A percentile compares a stretch with the other conserved stretches of the same genome.
Conservation (phyloP, 805 yeast genomes). For the Metschnikowia cerradonensis region DNA sequence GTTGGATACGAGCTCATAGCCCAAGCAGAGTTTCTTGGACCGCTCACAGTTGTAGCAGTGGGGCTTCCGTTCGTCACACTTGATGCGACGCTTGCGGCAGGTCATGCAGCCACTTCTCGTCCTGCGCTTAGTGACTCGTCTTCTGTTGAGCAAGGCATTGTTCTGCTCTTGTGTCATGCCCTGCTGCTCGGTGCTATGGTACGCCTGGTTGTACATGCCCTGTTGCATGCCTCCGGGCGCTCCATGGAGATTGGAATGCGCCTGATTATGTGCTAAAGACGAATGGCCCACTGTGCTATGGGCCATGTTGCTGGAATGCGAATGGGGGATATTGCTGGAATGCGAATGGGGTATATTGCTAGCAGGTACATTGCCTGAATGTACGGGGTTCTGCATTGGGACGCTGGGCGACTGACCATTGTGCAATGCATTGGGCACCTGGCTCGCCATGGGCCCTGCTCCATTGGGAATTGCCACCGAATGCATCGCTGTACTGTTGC, state of each 20-base stretch:
- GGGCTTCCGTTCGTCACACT: conserved; percentile 74
- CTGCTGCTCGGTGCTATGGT: neutral
- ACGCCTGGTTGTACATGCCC: neutral
- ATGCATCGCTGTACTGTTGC: too few species aligned
- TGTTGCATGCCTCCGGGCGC: neutral
- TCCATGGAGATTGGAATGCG: neutral
- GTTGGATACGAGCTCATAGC: conserved; percentile 43
- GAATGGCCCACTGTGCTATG: too few species aligned
- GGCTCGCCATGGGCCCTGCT: too few species aligned
- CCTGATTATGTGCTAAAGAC: neutral
- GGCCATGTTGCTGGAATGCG: too few species aligned
- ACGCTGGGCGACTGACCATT: neutral
- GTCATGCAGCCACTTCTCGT: conserved; percentile 76
- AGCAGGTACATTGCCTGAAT: neutral
- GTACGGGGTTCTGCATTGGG: neutral
- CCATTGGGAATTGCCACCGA: too few species aligned
- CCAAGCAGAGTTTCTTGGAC: conserved; percentile 61
- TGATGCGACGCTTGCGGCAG: conserved; percentile 65
- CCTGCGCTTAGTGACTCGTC: conserved; percentile 51
- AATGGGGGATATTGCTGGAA: neutral
- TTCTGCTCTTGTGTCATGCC: conserved; percentile 15
- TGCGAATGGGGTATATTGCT: neutral
- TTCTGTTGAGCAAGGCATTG: conserved; percentile 30
- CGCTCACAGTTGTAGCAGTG: conserved; percentile 65
- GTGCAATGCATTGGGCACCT: too few species aligned